Evolutionary conservation across 805 yeast genomes (phyloP).

Genomic region (Schizosaccharomyces octosporus): DNA sequence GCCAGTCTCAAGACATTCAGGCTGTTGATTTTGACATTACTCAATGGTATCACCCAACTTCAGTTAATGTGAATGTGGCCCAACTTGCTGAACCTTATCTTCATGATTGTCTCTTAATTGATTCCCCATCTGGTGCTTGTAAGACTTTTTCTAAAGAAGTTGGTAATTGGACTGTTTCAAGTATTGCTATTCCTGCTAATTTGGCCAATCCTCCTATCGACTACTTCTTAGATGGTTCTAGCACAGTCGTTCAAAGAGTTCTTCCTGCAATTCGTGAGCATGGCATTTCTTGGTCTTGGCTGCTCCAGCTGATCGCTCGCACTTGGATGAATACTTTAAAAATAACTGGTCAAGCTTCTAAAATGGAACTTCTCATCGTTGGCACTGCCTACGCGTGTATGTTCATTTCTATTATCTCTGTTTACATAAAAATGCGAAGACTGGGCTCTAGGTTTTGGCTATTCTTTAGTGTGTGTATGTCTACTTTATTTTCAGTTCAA

Average conservation of each 20-base stretch:
- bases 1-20: background rate
- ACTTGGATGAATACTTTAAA: background rate
- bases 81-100: background rate
- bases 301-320: background rate
- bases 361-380: conserved; percentile 60
- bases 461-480: conserved; percentile 49
- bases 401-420: conserved; percentile 55
- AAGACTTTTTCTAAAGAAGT: background rate
- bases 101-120: background rate
- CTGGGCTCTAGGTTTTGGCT: conserved; percentile 76
- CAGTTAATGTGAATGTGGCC: background rate
- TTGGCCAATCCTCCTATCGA: background rate
- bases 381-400: conserved; percentile 64
- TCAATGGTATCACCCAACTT: background rate
- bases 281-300: background rate
- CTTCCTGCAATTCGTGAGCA: background rate
- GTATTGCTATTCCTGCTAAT: background rate
- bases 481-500: conserved; percentile 63
- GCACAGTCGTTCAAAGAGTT: background rate
- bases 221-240: background rate
- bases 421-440: conserved; percentile 50
- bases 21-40: background rate
- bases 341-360: conserved; percentile 35
- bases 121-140: background rate
- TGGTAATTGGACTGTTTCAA: background rate